Base-by-base conservation (phyloP, 805 yeast species). In the Huiozyma sinensis region DNA sequence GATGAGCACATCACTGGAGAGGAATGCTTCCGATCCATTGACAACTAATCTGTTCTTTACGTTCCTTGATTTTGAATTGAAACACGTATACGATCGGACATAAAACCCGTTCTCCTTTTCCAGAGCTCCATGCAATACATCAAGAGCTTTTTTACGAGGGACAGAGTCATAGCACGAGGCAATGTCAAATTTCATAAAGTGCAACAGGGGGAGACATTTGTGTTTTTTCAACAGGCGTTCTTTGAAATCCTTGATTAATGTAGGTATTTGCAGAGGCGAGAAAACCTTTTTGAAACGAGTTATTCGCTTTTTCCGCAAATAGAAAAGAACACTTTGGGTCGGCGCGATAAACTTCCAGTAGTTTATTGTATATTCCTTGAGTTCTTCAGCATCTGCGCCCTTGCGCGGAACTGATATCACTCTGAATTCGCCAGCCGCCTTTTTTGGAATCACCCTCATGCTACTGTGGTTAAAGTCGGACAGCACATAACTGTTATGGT, bases 101-200 rank as follows among this genome's bases (percentile, higher is more conserved):
- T 57, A 28, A 45, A 61, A 59, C 0, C 55, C 60, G 9, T 48
- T 12, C 29, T 58, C 57, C 11, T 43, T 30, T 13, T 30, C 12
- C 6, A 59, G 36, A 4, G 38, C 34, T 4, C 52, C 43, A 1
- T 55, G 51, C 1, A 75, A 50, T 29, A 69, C 55, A 4, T 58
- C 49, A 1, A 69, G 43, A 2, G 75, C 65, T 45, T 67, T 68
- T 0, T 53, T 50, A 39, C 72, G 74, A 11, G 83, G 79, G 12
- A 88, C 65, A 2, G 78, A 73, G 54, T 90, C 97, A 58, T 77
- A 89, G 44, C 95, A 87, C 3, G 79, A 71, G 44, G 70, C 71
- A 49, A 84, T 77, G 58, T 89, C 97, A 59, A 86, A 83, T 51
- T 83, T 85, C 28, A 83, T 66, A 11, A 73, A 73, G 53, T 67